phyloP scores from a whole-genome alignment of 225 moss, liverwort and hornwort genomes.

The Antitrichia curtipendula region DNA sequence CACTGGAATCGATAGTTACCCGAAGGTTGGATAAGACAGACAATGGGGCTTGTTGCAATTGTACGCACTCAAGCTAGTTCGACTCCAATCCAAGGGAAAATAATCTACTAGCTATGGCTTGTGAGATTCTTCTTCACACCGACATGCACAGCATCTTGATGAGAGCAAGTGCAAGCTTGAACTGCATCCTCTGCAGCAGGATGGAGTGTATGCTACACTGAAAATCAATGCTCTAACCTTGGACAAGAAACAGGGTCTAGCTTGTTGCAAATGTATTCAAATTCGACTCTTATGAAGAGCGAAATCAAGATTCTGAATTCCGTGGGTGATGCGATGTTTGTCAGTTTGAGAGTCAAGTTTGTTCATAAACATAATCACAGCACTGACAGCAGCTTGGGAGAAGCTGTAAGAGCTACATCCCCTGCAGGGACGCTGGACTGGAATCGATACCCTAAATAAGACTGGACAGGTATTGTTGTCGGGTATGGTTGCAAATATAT shows the following conservation, averaged over 20 bases:
- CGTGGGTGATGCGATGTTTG: not conserved
- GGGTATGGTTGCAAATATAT: not conserved
- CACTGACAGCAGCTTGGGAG: not conserved
- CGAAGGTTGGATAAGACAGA: not conserved
- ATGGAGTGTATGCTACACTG: not conserved
- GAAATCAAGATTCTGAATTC: not conserved
- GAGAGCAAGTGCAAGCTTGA: not conserved
- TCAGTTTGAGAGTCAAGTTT: no score
- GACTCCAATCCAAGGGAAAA: not conserved
- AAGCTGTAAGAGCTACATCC: not conserved
- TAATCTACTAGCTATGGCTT: not conserved
- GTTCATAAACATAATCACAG: no score
- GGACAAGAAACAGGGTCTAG: not conserved
- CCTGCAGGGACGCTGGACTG: not conserved
- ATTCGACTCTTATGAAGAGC: not conserved
- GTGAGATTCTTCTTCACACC: not conserved
- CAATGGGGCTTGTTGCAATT: no score
- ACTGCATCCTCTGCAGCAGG: not conserved
- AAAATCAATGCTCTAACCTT: no score
- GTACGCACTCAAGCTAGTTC: not conserved
- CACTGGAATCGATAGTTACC: not conserved
- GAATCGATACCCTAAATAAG: not conserved
- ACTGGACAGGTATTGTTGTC: no score
- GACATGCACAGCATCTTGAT: not conserved
- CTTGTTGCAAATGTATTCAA: no score